Percentiles rank a stretch among this genome's conserved stretches.
Evolutionary conservation across 208 protist species (phyloP).

Genomic region (Crithidia bombi): DNA sequence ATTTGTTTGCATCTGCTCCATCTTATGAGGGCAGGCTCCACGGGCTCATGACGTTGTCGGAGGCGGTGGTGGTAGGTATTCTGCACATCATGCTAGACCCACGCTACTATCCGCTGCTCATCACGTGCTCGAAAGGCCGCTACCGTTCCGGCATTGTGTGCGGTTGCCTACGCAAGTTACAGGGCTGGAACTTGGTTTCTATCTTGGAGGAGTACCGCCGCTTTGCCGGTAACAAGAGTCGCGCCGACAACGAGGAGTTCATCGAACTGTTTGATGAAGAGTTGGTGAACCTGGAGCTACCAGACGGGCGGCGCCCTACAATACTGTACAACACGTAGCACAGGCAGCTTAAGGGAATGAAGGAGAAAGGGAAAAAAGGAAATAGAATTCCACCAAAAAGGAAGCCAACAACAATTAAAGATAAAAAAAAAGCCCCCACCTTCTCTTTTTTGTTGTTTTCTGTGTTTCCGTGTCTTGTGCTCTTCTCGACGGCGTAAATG

Average conservation of each 20-base stretch:
- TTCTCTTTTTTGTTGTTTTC: neutral
- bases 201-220: slow-evolving; percentile 98
- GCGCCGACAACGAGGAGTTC: slow-evolving; percentile 98
- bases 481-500: too few relatives aligned
- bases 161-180: slow-evolving; percentile 97
- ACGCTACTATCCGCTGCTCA: slow-evolving; percentile 94
- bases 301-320: slow-evolving; percentile 57
- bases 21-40: slow-evolving; percentile 32
- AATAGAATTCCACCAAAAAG: neutral
- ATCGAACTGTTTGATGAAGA: slow-evolving; percentile 99
- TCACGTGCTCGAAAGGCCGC: slow-evolving; percentile 97
- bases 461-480: too few relatives aligned
- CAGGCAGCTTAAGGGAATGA: neutral
- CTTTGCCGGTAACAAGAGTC: slow-evolving; percentile 93
- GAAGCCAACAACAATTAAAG: too few relatives aligned
- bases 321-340: slow-evolving; percentile 62
- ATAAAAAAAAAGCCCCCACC: too few relatives aligned
- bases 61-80: slow-evolving; percentile 91
- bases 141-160: slow-evolving; percentile 98
- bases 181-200: slow-evolving; percentile 97
- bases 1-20: slow-evolving; percentile 12
- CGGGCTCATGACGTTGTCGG: slow-evolving; percentile 80
- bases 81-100: slow-evolving; percentile 95
- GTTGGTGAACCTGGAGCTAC: slow-evolving; percentile 89
- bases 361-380: neutral